Base-by-base conservation (phyloP, 1,284 basidiomycete genomes). In the Cutaneotrichosporon dermatis region DNA sequence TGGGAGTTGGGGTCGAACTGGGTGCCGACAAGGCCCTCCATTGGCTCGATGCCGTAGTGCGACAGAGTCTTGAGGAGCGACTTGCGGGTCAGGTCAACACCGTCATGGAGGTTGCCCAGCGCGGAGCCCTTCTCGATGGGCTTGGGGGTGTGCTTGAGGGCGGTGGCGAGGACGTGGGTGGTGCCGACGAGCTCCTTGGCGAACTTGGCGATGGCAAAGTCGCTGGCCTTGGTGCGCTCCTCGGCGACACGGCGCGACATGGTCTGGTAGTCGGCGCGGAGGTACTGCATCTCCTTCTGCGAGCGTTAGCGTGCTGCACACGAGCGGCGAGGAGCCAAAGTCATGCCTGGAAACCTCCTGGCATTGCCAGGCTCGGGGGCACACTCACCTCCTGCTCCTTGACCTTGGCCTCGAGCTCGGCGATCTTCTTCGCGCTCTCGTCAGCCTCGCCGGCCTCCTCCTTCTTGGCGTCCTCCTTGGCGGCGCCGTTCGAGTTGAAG, bases 201-300 rank as follows among this genome's bases (percentile, higher is more conserved):
- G 72, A 99, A 96, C 56, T 86, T 86, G 54, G 89, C 84, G 74
- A 99, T 94, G 60, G 93, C 94, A 79, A 89, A 95, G 79, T 97
- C 92, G 62, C 87, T 86, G 15, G 92, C 90, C 76, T 92, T 90
- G 74, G 89, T 85, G 81, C 92, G 93, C 79, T 99, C 95, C 64
- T 90, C 85, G 35, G 86, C 86, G 58, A 91, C 84, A 68, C 94
- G 92, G 60, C 92, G 88, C 75, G 94, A 91, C 53, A 97, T 83
- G 76, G 98, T 99, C 64, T 97, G 82, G 79, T 92, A 92, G 80
- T 99, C 95, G 66, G 95, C 96, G 74, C 91, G 88, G 60, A 89
- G 82, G 75, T 95, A 94, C 61, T 88, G 86, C 71, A 93, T 81
- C 69, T 90, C 88, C 71, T 85, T 83, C 91, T 93, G 70, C 65